Evolutionary conservation across 2,329 filamentous ascomycete species (phyloP), one percentile per base, ranked within the genome.

Genomic region (Shiraia sp.): DNA sequence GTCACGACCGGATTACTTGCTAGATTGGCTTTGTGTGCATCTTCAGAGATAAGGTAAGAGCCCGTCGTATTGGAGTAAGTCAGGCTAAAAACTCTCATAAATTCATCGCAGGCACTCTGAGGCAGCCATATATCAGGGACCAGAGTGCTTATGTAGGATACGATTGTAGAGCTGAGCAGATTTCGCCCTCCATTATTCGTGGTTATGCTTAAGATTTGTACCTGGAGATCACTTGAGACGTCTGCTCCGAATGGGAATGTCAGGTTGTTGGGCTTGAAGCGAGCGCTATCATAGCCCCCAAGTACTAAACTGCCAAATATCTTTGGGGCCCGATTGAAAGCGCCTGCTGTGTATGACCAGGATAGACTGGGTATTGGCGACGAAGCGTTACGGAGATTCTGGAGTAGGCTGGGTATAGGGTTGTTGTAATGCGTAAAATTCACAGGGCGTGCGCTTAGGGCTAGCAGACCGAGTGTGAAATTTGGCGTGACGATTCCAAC

Each of bases 81-180:
- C 6, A 74, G 53, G n/a, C 66, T 65, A 32, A 73, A 74, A 0
- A 63, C 61, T 5, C 57, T 33, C 32, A 65, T 65, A 37, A 74
- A 72, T 3, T 48, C 35, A 10, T 61, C 37, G 47, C 68, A 70
- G 1, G 56, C 58, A 13, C 58, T 57, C 2, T 42, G 28, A 2
- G 72, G 70, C 5, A 75, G 60, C 71, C 71, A 74, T 14, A 74
- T 66, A 6, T 73, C 59, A 1, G 70, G 49, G 2, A 72, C 56
- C 8, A 68, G 49, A 2, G 67, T 67, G 44, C 72, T 68, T 36
- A 73, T 61, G 38, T 64, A 63, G 6, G 62, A 52, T 15, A 63
- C 53, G 17, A 66, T 57, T 2, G 56, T 50, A 6, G 40, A 39
- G 16, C 33, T 50, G 8, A 63, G 43, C 10, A 51, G 31, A 3